Percentiles rank a stretch among this genome's conserved stretches.
Conservation (phyloP, 495 filamentous ascomycete species). For the Podospora sp. region DNA sequence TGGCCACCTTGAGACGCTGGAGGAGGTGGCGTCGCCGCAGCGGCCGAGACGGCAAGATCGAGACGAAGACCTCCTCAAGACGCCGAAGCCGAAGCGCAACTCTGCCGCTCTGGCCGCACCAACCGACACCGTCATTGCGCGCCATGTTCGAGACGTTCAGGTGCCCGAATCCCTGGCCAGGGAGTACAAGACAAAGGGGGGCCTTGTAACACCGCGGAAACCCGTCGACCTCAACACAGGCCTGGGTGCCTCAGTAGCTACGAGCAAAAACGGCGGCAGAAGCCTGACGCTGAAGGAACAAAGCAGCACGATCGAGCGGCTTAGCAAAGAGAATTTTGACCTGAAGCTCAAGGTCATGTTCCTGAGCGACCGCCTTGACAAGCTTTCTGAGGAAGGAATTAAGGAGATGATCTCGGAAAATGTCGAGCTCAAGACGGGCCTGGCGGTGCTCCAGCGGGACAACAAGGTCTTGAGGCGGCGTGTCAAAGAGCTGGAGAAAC, state of each 20-base stretch:
- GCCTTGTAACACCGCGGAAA: constrained; percentile 56
- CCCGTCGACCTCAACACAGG: constrained; percentile 56
- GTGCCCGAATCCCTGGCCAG: constrained; percentile 86
- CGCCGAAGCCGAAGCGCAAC: constrained; percentile 56
- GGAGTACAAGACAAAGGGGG: constrained; percentile 68
- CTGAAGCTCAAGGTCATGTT: constrained; percentile 98
- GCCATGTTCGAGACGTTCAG: constrained; percentile 83
- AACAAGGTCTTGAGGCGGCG: constrained; percentile 77
- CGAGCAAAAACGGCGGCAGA: constrained; percentile 66
- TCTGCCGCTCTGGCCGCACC: constrained; percentile 55
- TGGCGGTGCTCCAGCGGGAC: constrained; percentile 84
- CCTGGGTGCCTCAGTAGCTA: constrained; percentile 46
- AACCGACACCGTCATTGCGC: constrained; percentile 86
- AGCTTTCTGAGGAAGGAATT: constrained; percentile 91
- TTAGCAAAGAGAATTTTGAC: constrained; percentile 96
- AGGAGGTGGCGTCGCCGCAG: constrained; percentile 41
- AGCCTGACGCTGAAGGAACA: constrained; percentile 95
- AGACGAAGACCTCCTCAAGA: constrained; percentile 39
- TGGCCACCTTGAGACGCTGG: constrained; percentile 56
- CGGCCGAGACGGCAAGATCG: constrained; percentile 26
- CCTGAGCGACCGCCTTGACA: constrained; percentile 87
- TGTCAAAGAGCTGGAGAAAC: constrained; percentile 83
- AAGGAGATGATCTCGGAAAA: constrained; percentile 98
- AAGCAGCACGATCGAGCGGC: constrained; percentile 90
- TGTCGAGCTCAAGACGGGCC: constrained; percentile 87